Base-by-base conservation (phyloP, 495 filamentous ascomycete genomes). In the Amphirosellinia nigrospora region DNA sequence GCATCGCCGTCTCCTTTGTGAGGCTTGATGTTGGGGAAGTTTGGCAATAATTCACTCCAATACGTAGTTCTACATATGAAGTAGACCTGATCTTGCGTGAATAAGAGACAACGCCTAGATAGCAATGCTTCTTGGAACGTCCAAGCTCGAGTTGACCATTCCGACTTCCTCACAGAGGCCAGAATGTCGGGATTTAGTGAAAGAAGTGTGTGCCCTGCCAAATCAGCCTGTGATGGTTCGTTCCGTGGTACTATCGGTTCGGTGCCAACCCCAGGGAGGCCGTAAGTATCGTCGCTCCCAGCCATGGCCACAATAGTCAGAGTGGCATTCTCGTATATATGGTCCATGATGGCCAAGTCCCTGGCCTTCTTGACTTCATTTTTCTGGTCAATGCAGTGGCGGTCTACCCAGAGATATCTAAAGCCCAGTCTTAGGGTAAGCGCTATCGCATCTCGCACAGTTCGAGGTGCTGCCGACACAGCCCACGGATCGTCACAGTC, bases 231-330 rank as follows among this genome's bases (percentile, higher is more conserved):
- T n/a, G 55, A 36, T 36, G 55, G 55, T 21, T 58, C 55, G 9
- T 58, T 58, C 16, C 32, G 30, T 4, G 32, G 36, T 58, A 58
- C 55, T 21, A 58, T 26, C 8, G 21, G 26, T 39, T 48, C 70
- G 1, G 15, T 23, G n/a, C 52, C 62, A 15, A 79, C 66, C 1
- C 78, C 79, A 5, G 79, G 76, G 0, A 82, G 61, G 0, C 78
- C 78, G 19, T 74, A 72, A 23, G 46, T 55, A 19, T 70, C 46
- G 32, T 72, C 76, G 1, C 72, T 55, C n/a, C 79, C 78, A 32
- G 70, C 72, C 23, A 77, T 78, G 32, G 73, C 78, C 21, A 82
- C 62, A n/a, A 81, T 75, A n/a, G 79, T 81, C 11, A 78, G 28
- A 0, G 34, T 34, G 10, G 69, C 72, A 15, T 39, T 58, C 19